Percentiles rank a stretch among this genome's conserved stretches.
Evolutionary conservation across 2,329 filamentous ascomycete genomes (phyloP).

Genomic region (Aspergillus neotritici): DNA sequence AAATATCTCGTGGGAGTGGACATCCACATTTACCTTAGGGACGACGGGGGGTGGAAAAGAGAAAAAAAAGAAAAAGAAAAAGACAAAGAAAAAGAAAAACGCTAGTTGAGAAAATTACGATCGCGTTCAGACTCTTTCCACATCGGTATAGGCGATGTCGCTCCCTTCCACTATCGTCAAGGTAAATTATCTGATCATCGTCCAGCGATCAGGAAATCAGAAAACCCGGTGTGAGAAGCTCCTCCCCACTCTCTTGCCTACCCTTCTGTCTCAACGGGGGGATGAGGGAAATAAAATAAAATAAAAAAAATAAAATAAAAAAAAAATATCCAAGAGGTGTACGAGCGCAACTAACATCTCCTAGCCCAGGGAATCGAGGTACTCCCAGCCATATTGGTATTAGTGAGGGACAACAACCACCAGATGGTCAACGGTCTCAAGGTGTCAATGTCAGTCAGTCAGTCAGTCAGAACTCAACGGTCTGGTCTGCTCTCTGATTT

Average conservation of each 20-base stretch:
- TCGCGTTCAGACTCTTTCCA: constrained; percentile 26
- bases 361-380: no score
- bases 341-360: no score
- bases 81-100: not conserved
- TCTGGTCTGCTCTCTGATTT: no score
- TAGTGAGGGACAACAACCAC: no score
- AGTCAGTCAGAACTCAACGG: no score
- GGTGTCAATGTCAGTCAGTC: no score
- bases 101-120: constrained; percentile 19
- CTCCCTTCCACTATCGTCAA: constrained; percentile 20
- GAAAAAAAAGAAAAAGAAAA: not conserved
- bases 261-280: not conserved
- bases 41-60: not conserved
- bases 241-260: constrained; percentile 5
- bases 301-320: no score
- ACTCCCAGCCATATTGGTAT: no score
- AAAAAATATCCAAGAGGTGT: no score
- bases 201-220: constrained; percentile 18
- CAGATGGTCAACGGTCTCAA: constrained; percentile 11
- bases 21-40: not conserved
- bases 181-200: constrained; percentile 23
- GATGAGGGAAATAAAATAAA: no score
- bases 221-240: no score
- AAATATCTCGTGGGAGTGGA: no score
- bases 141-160: constrained; percentile 18